These are phyloP conservation scores for Kockiozyma suomiensis DNA, from an alignment of 805 yeast genomes.

Conservation along the genomic window DNA sequence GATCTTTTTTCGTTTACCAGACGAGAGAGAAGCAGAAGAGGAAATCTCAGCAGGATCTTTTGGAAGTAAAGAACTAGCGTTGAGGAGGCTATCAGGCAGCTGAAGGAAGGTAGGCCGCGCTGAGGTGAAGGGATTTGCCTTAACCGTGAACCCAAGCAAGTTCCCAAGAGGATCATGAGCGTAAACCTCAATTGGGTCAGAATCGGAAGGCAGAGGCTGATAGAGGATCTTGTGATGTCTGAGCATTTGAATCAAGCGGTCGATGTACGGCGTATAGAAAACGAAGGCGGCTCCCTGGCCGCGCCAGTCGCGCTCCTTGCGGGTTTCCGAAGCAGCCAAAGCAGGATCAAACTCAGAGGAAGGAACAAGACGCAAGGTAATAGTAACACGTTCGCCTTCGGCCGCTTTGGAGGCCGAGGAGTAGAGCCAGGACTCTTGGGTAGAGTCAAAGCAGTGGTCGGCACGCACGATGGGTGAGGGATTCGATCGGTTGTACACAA, in stretches of 20 bases:
- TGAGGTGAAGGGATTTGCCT: constrained; percentile 40
- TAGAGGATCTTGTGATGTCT: constrained; percentile 43
- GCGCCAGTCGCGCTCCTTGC: constrained; percentile 52
- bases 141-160: constrained; percentile 75
- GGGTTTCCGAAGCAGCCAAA: constrained; percentile 32
- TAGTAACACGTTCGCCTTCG: constrained; percentile 38
- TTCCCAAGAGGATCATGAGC: constrained; percentile 83
- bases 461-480: constrained; percentile 17
- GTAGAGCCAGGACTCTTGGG: constrained; percentile 41
- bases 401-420: constrained; percentile 41
- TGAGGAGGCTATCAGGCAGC: constrained; percentile 16
- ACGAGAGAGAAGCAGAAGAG: constrained; percentile 7
- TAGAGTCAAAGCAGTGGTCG: constrained; percentile 36
- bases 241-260: constrained; percentile 44
- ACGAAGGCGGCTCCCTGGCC: constrained; percentile 49
- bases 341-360: constrained; percentile 11
- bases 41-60: background rate
- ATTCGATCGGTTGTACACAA: constrained; percentile 41
- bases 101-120: constrained; percentile 8
- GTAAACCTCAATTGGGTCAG: constrained; percentile 75
- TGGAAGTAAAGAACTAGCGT: background rate
- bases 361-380: constrained; percentile 34
- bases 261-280: constrained; percentile 51
- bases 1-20: constrained; percentile 54
- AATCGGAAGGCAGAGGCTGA: constrained; percentile 70